Evolutionary conservation across 306 rosid species (phyloP).

Genomic region (Sesbania bispinosa): DNA sequence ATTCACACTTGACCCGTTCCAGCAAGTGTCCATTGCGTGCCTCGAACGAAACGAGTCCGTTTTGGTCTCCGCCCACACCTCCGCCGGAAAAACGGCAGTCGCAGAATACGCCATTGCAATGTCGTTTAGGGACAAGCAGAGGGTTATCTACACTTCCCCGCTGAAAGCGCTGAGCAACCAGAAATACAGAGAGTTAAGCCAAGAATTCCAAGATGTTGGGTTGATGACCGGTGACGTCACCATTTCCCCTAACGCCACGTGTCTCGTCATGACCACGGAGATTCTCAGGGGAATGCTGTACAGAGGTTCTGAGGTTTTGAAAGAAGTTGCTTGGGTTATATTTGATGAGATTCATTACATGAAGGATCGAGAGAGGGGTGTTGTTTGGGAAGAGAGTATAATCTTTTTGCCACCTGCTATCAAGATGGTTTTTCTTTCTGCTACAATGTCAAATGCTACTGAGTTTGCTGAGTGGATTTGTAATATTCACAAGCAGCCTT

Average conservation of each 20-base stretch:
- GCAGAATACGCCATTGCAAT: constrained; percentile 97
- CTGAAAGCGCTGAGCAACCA: constrained; percentile 91
- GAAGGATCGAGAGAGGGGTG: constrained; percentile 97
- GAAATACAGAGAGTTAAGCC: constrained; percentile 81
- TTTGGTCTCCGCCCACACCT: constrained; percentile 94
- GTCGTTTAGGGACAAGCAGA: constrained; percentile 84
- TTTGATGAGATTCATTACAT: constrained; percentile 95
- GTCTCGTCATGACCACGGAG: constrained; percentile 91
- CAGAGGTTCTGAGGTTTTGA: constrained; percentile 84
- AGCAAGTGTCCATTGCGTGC: constrained; percentile 79
- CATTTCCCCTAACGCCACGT: constrained; percentile 78
- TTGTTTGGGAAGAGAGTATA: constrained; percentile 99
- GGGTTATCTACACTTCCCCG: constrained; percentile 91
- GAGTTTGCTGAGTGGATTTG: constrained; percentile 98
- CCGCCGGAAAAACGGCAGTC: constrained; percentile 94
- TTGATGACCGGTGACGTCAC: constrained; percentile 98
- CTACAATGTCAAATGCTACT: constrained; percentile 95
- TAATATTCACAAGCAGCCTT: constrained; percentile 84
- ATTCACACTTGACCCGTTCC: constrained; percentile 89
- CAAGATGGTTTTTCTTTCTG: constrained; percentile 92
- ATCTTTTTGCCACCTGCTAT: constrained; percentile 86
- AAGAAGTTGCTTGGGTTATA: constrained; percentile 96
- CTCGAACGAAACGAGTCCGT: constrained; percentile 87
- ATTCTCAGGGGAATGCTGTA: constrained; percentile 94
- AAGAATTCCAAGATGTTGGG: constrained; percentile 85